Percentiles rank a stretch among this genome's conserved stretches.
Evolutionary conservation across 1,284 basidiomycete genomes (phyloP).

Genomic region (Pascua sp.): DNA sequence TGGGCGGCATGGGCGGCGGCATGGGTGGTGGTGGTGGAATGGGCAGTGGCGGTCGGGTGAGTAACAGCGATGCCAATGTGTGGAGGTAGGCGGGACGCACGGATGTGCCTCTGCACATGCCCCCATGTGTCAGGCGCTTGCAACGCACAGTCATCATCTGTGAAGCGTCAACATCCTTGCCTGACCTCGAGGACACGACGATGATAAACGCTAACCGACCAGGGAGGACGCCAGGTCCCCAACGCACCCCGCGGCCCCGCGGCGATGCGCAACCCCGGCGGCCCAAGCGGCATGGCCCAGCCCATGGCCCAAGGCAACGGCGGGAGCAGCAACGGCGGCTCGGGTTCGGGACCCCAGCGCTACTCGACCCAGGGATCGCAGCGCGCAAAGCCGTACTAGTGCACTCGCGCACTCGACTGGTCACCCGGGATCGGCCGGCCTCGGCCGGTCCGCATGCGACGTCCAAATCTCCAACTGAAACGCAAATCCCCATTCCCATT

Average conservation of each 20-base stretch:
- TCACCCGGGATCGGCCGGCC: no score
- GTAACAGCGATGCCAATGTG: not conserved
- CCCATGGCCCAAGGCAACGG: conserved; percentile 52
- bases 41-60: conserved; percentile 33
- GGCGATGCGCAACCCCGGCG: conserved; percentile 45
- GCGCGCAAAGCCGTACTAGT: conserved; percentile 45
- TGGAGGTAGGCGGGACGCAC: no score
- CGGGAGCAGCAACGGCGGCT: conserved; percentile 51
- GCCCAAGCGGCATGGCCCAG: conserved; percentile 44
- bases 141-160: no score
- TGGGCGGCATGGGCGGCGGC: conserved; percentile 43
- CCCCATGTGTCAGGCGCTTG: not conserved
- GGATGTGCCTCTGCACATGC: no score
- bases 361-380: conserved; percentile 47
- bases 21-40: conserved; percentile 52
- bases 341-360: conserved; percentile 66
- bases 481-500: no score
- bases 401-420: not conserved
- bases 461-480: no score
- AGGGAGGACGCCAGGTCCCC: conserved; percentile 21
- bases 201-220: not conserved
- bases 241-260: conserved; percentile 51
- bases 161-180: no score
- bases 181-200: not conserved
- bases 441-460: no score